Evolutionary conservation across 2,329 filamentous ascomycete species (phyloP), one percentile per base, ranked within the genome.

Genomic region (Aspergillus intermedius): DNA sequence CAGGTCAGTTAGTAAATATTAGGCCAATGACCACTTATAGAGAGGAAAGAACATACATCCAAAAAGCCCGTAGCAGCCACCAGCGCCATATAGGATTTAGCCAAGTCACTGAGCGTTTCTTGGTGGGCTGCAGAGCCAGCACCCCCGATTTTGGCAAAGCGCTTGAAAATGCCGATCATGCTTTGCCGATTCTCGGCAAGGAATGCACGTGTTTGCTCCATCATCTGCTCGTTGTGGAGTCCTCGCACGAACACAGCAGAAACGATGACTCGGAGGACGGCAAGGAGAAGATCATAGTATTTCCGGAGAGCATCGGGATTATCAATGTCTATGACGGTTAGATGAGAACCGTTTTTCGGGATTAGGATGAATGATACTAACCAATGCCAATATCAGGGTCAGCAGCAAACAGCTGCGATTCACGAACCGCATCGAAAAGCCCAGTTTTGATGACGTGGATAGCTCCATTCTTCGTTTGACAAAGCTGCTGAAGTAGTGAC

Each of bases 311-410:
- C 86, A 49, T 79, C 76, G 3, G 81, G 74, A 58, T 89, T 84
- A 47, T 83, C 78, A 48, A 84, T 79, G 57, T 88, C 82, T 75
- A 52, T 13, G 5, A 10, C 34, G 9, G 47, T 64, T 52, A 66
- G 58, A 39, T 53, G 42, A 39, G 9, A 8, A 23, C 9, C 6
- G 28, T 35, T 15, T 21, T 13, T 19, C 34, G 2, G 13, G 44
- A 34, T 30, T 40, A 47, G 28, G 45, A 30, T 39, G 37, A 5
- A 19, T 10, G 17, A 12, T 51, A 59, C 70, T 60, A 63, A 79
- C 79, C 79, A 49, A 91, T 82, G 51, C 94, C 90, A 47, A 98
- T 82, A 67, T 98, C 93, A 0, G 93, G 93, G 65, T 98, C 93
- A 10, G 87, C 87, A 7, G 83, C 77, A 66, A 97, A 98, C 19